Base-by-base conservation (phyloP, 164 flowering plant genomes). In the Annona squamosa region DNA sequence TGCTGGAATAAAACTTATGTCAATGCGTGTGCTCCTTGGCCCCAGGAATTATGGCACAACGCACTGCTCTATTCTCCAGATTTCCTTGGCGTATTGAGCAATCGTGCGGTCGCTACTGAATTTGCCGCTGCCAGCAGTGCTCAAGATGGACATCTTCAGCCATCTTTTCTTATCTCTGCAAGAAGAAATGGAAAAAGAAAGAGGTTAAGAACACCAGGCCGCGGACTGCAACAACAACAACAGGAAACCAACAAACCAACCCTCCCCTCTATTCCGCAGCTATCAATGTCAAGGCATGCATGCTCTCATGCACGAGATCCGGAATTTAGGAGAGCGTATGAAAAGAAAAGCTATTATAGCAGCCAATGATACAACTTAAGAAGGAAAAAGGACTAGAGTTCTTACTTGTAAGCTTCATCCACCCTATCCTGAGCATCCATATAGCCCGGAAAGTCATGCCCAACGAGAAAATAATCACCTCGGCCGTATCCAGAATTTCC, bases 81-180 rank as follows among this genome's bases (percentile, higher is more conserved):
- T 95, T 71, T 95, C 98, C 73, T 85, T 89, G 10, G 98, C 99
- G 70, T 95, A 92, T 75, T 92, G 96, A 7, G 87, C 77, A 47
- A 95, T 95, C 18, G 98, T 95, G 45, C 98, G 85, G 81, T 95
- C 99, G 57, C 98, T 95, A 84, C 98, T 90, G 77, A 93, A 95
- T 69, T 95, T 95, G 57, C 98, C 99, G 52, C 94, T 84, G 13
- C 98, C 98, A 63, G 98, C 97, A 7, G 99, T 93, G 86, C 99
- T 95, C 59, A 90, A 59, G 65, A 95, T 95, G 1, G 99, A 95
- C 95, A 89, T 95, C 83, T 86, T 91, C 5, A 85, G 81, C 99
- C 99, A 95, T 72, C 80, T 87, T 78, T 79, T 90, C 74, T 80
- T 77, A 71, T 95, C 94, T 85, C 99, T 95, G 97, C 77, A 83